Percentiles rank a stretch among this genome's conserved stretches.
Evolutionary conservation across 2,329 filamentous ascomycete genomes (phyloP).

Genomic region (Ceratocystis alfenasii): DNA sequence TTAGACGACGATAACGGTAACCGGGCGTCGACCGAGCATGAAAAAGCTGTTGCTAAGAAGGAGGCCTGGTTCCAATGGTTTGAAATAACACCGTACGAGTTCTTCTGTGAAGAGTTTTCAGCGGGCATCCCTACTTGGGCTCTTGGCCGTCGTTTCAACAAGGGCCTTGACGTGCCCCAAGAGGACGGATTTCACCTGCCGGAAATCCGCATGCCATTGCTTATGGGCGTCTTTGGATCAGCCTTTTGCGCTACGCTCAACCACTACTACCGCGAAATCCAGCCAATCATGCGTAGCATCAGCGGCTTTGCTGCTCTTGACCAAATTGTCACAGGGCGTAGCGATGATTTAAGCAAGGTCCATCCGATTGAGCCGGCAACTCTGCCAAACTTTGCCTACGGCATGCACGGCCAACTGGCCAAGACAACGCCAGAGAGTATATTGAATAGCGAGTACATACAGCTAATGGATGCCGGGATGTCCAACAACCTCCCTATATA

Average conservation of each 20-base stretch:
- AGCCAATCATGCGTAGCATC: conserved; percentile 65
- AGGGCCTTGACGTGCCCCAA: conserved; percentile 51
- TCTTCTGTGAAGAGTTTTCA: conserved; percentile 84
- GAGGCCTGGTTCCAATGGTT: conserved; percentile 98
- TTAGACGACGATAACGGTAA: conserved; percentile 28
- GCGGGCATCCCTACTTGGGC: conserved; percentile 95
- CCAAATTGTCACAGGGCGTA: conserved; percentile 67
- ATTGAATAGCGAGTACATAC: conserved; percentile 56
- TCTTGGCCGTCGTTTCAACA: conserved; percentile 68
- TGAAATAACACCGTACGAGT: conserved; percentile 86
- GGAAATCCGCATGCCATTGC: conserved; percentile 68
- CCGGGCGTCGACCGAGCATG: conserved; percentile 32
- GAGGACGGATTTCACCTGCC: conserved; percentile 61
- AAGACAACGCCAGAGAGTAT: conserved; percentile 67
- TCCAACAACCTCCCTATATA: conserved; percentile 96
- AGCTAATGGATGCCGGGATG: conserved; percentile 96
- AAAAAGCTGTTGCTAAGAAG: conserved; percentile 39
- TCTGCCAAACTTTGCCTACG: conserved; percentile 79
- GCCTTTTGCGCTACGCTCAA: conserved; percentile 92
- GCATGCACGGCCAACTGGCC: conserved; percentile 65
- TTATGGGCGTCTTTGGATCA: conserved; percentile 92
- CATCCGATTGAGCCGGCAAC: conserved; percentile 88
- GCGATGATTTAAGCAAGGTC: conserved; percentile 76
- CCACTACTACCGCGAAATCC: conserved; percentile 89
- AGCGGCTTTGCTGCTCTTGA: conserved; percentile 68